A percentile compares a stretch with the other conserved stretches of the same genome.
Evolutionary conservation across 2,329 filamentous ascomycete species (phyloP).

Genomic region (Aspergillus costaricaensis): DNA sequence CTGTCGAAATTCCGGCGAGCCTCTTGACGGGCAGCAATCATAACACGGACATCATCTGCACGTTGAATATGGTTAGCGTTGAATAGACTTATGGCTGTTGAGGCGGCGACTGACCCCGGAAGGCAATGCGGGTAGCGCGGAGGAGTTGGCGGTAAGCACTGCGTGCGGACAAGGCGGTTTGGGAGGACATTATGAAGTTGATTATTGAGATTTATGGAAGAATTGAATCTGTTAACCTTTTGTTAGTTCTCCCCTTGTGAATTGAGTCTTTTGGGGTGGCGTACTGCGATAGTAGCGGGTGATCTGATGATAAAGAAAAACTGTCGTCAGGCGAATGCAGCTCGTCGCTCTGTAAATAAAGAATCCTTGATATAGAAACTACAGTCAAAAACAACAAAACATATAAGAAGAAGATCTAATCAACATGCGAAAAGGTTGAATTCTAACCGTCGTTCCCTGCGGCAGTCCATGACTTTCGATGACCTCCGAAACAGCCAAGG

Average conservation of each 20-base stretch:
- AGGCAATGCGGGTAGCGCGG: slow-evolving; percentile 79
- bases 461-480: slow-evolving; percentile 7
- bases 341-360: neutral
- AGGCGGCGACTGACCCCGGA: slow-evolving; percentile 62
- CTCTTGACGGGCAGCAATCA: slow-evolving; percentile 69
- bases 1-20: slow-evolving; percentile 74
- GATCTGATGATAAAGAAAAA: neutral
- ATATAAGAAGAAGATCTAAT: neutral
- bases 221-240: neutral
- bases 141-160: slow-evolving; percentile 79
- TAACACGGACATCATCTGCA: slow-evolving; percentile 68
- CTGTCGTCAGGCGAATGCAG: neutral
- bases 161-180: slow-evolving; percentile 59
- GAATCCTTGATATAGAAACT: neutral
- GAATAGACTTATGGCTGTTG: neutral
- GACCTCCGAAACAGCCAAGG: slow-evolving; percentile 27
- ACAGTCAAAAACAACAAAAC: neutral
- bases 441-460: neutral
- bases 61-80: slow-evolving; percentile 12
- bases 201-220: neutral
- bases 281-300: neutral
- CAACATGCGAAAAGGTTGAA: neutral
- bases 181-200: slow-evolving; percentile 25
- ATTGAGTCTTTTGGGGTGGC: neutral
- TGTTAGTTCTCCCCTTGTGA: neutral